Percentiles rank a stretch among this genome's conserved stretches.
Conservation (phyloP, 345 rosid genomes). For the Citrus sinensis region DNA sequence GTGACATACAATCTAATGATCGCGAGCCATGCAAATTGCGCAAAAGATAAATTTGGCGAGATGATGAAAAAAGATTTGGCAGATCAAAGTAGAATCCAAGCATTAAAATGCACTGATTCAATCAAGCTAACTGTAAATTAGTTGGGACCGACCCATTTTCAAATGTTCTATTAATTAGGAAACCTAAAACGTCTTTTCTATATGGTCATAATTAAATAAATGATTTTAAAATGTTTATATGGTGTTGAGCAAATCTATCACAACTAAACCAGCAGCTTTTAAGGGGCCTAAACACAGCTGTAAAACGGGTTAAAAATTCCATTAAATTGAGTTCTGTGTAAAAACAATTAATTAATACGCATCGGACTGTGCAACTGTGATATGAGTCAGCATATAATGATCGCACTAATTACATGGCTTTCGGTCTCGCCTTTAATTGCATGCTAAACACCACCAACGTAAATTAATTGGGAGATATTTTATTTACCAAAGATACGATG, state of each 20-base stretch:
- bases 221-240: not conserved
- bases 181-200: no score
- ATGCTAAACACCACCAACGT: not conserved
- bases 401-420: conserved; percentile 8
- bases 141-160: not conserved
- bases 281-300: conserved; percentile 14
- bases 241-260: not conserved
- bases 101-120: not conserved
- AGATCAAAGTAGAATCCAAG: not conserved
- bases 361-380: conserved; percentile 16
- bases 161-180: not conserved
- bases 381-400: not conserved
- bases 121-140: not conserved
- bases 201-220: not conserved
- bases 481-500: not conserved
- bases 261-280: not conserved
- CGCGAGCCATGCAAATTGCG: not conserved
- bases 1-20: no score
- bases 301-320: conserved; percentile 1
- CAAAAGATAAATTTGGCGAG: not conserved
- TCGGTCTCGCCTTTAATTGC: not conserved
- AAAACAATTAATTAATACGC: not conserved
- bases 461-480: not conserved
- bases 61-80: not conserved
- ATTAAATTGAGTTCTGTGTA: not conserved